Evolutionary conservation across 345 rosid genomes (phyloP).

Genomic region (Ceriops decandra): DNA sequence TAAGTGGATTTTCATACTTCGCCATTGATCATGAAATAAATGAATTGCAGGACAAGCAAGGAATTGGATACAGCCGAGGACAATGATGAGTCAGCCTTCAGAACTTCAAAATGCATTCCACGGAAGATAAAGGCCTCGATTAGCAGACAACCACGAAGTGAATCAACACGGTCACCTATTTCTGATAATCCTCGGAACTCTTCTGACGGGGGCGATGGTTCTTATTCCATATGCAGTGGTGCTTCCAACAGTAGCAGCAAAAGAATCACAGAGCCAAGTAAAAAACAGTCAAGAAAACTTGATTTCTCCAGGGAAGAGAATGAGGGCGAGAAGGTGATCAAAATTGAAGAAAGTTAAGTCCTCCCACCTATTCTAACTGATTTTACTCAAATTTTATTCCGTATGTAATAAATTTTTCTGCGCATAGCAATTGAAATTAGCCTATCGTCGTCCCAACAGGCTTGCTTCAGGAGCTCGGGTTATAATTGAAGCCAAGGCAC

Average conservation of each 20-base stretch:
- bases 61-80: slow-evolving; percentile 46
- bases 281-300: slow-evolving; percentile 37
- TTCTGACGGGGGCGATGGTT: slow-evolving; percentile 39
- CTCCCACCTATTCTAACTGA: slow-evolving; percentile 3
- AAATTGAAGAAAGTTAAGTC: slow-evolving; percentile 90
- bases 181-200: slow-evolving; percentile 62
- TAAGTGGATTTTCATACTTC: neutral
- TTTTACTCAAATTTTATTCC: neutral
- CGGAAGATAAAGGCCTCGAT: slow-evolving; percentile 55
- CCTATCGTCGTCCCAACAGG: slow-evolving; percentile 43
- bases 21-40: slow-evolving; percentile 3
- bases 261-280: slow-evolving; percentile 51
- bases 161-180: slow-evolving; percentile 66
- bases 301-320: slow-evolving; percentile 61
- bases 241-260: slow-evolving; percentile 43
- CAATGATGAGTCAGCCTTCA: slow-evolving; percentile 41
- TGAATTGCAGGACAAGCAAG: slow-evolving; percentile 51
- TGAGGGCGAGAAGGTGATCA: slow-evolving; percentile 48
- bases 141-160: slow-evolving; percentile 52
- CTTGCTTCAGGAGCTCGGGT: slow-evolving; percentile 99
- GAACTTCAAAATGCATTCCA: slow-evolving; percentile 58
- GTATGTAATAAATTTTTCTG: neutral
- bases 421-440: slow-evolving; percentile 5
- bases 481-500: slow-evolving; percentile 74
- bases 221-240: slow-evolving; percentile 19